Evolutionary conservation across 352 stramenopile species (phyloP).

Genomic region (Phytophthora tubulina): DNA sequence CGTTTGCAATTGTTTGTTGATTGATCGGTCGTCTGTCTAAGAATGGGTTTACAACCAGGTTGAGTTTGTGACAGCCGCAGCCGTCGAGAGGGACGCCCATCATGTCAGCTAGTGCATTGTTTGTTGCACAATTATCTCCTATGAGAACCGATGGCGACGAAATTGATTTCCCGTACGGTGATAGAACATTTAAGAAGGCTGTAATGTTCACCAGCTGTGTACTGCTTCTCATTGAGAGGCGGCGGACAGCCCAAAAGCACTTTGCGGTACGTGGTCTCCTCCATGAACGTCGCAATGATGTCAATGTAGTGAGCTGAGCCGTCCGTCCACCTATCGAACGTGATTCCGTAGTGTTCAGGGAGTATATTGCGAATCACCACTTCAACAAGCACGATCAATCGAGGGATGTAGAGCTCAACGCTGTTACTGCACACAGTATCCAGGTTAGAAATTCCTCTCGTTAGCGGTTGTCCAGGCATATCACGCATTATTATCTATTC

Average conservation of each 20-base stretch:
- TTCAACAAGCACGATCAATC: constrained; percentile 1
- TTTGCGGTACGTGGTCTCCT: constrained; percentile 1
- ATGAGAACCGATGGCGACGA: constrained; percentile 2
- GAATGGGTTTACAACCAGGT: constrained; percentile 4
- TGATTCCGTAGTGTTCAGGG: background rate
- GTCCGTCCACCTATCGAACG: constrained; percentile 16
- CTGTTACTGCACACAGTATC: background rate
- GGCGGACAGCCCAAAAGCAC: constrained; percentile 8
- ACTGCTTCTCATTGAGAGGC: constrained; percentile 6
- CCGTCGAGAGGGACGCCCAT: constrained; percentile 2
- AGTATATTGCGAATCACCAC: background rate
- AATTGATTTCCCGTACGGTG: constrained; percentile 4
- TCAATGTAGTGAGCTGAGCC: constrained; percentile 9
- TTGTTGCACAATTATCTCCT: constrained; percentile 8
- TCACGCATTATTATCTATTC: too few species aligned
- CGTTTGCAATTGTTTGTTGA: background rate
- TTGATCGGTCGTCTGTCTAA: too few species aligned
- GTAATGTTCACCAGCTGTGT: constrained; percentile 4
- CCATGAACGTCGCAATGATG: constrained; percentile 13
- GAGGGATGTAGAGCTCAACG: constrained; percentile 10
- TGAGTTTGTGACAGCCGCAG: constrained; percentile 6
- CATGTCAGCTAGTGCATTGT: constrained; percentile 9
- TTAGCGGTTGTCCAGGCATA: too few species aligned
- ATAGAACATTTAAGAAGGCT: background rate
- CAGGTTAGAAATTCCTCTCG: too few species aligned